phyloP scores from a whole-genome alignment of 371 early-diverging fungal species.

The Nosema muscidifuracis region DNA sequence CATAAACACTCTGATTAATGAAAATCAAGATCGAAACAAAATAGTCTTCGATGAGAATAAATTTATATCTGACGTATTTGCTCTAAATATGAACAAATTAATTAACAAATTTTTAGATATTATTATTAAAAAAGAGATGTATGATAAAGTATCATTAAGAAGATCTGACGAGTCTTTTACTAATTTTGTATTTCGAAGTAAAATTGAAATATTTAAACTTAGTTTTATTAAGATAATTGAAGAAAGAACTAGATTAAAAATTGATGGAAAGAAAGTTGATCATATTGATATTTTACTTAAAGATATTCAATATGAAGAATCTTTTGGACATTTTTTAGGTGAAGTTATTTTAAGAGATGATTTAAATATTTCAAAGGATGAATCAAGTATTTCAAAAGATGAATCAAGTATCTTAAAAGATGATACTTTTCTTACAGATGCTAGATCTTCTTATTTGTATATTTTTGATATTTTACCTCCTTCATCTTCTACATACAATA shows the following conservation, averaged over 20 bases:
- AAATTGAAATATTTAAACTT: not conserved
- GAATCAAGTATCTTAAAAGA: no score
- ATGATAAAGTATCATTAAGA: no score
- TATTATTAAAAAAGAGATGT: not conserved
- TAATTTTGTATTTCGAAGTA: not conserved
- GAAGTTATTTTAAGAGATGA: not conserved
- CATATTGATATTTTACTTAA: not conserved
- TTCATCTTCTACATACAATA: no score
- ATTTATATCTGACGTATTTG: not conserved
- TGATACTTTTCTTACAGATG: no score
- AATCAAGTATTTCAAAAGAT: no score
- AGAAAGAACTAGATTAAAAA: not conserved
- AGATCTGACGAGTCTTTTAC: not conserved
- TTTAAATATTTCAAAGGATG: no score
- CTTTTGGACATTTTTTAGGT: constrained; percentile 10
- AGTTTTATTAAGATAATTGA: not conserved
- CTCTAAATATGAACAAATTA: not conserved
- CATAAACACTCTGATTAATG: not conserved
- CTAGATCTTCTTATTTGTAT: not conserved
- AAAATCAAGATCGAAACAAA: not conserved
- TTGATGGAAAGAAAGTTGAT: not conserved
- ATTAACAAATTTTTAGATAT: not conserved
- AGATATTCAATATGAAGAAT: not conserved
- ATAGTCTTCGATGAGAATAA: not conserved
- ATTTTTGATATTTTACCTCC: not conserved